These are phyloP conservation scores for Mytilinidion resinicola DNA, from an alignment of 495 filamentous ascomycete genomes.

Conservation along the genomic window DNA sequence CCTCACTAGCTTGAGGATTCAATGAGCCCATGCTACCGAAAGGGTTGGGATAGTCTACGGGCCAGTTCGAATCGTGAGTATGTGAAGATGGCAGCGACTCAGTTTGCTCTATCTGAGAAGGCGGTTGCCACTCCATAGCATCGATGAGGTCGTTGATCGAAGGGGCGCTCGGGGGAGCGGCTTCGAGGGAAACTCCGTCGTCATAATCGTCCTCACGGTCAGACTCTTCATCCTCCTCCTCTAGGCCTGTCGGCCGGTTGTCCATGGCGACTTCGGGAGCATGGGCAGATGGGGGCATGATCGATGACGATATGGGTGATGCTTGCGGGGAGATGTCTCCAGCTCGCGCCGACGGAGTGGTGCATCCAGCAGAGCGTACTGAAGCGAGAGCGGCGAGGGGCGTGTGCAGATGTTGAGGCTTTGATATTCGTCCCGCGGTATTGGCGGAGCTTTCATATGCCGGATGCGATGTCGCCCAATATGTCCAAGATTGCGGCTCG, in stretches of 20 bases:
- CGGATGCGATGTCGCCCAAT: too few relatives aligned
- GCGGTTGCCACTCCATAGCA: too few relatives aligned
- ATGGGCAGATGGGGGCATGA: conserved; percentile 1
- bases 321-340: neutral
- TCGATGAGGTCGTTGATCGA: too few relatives aligned
- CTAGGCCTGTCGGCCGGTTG: conserved; percentile 19
- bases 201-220: conserved; percentile 5
- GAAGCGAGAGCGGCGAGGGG: neutral
- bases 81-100: too few relatives aligned
- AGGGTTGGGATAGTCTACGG: neutral
- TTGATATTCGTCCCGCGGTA: neutral
- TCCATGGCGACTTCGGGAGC: neutral
- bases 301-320: neutral
- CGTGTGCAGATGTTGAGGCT: neutral
- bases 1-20: neutral
- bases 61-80: too few relatives aligned
- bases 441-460: neutral
- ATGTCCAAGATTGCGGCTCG: too few relatives aligned
- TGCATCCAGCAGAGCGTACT: neutral
- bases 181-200: conserved; percentile 16
- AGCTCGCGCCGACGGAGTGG: neutral
- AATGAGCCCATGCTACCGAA: neutral
- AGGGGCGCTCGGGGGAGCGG: neutral
- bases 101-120: too few relatives aligned
- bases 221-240: conserved; percentile 4